Conservation (phyloP, 129 eudicot species). For the Flaveria sonorensis region DNA sequence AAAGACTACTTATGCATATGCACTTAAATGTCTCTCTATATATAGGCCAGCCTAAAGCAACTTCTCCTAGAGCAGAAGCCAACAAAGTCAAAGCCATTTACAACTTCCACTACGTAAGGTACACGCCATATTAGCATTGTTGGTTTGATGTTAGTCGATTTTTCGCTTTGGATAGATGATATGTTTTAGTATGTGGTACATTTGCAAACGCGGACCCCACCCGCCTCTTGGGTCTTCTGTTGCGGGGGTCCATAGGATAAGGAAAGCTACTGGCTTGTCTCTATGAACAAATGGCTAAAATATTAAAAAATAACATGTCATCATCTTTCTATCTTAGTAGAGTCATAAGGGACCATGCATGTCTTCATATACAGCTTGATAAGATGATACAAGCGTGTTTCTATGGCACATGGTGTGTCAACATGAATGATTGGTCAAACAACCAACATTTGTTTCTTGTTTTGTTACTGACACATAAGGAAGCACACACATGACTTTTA, state of each 20-base stretch:
- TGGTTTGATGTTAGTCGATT: not conserved
- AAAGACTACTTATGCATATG: not conserved
- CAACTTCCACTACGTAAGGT: constrained; percentile 8
- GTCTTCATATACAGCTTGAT: constrained; percentile 33
- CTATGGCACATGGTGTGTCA: constrained; percentile 37
- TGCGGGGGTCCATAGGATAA: constrained; percentile 38
- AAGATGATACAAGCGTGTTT: constrained; percentile 27
- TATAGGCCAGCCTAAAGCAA: constrained; percentile 28
- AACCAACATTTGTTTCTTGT: constrained; percentile 19
- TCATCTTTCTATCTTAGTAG: constrained; percentile 22
- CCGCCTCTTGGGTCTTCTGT: constrained; percentile 8
- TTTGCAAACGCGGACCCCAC: not conserved
- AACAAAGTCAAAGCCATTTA: not conserved
- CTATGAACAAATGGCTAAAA: constrained; percentile 28
- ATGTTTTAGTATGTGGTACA: constrained; percentile 30
- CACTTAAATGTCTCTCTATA: constrained; percentile 27
- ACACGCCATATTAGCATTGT: not conserved
- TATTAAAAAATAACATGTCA: constrained; percentile 31
- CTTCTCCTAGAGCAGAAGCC: constrained; percentile 9
- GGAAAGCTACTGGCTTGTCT: constrained; percentile 35
- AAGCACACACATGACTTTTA: not conserved
- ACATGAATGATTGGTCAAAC: constrained; percentile 38
- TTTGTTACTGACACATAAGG: constrained; percentile 10
- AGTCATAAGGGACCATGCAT: constrained; percentile 36
- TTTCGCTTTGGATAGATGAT: constrained; percentile 18